Conservation (phyloP, 176 grass and related monocot genomes). For the Eragrostis curvula region DNA sequence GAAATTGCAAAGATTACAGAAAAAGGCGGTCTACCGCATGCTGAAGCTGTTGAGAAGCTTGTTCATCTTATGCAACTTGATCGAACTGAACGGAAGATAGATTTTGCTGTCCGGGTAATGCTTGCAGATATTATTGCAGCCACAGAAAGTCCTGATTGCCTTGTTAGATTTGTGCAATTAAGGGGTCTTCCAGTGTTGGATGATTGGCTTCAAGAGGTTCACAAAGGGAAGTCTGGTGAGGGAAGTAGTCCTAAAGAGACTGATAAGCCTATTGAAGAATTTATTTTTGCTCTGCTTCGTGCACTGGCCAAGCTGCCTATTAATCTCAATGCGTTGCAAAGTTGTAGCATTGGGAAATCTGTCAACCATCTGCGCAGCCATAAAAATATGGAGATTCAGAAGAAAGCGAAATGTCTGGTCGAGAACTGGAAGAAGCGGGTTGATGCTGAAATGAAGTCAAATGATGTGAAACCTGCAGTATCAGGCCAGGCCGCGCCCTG, state of each 20-base stretch:
- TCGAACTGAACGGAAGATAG: slow-evolving; percentile 69
- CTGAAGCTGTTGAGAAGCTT: slow-evolving; percentile 74
- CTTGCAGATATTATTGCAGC: slow-evolving; percentile 77
- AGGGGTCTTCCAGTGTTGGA: slow-evolving; percentile 66
- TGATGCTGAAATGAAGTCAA: slow-evolving; percentile 94
- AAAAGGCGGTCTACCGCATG: slow-evolving; percentile 58
- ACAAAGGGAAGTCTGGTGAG: slow-evolving; percentile 70
- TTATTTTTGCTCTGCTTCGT: slow-evolving; percentile 75
- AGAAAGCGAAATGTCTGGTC: slow-evolving; percentile 85
- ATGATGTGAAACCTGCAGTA: slow-evolving; percentile 64
- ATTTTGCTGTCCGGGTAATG: slow-evolving; percentile 53
- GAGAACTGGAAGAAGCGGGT: slow-evolving; percentile 97
- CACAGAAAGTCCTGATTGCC: slow-evolving; percentile 66
- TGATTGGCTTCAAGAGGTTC: slow-evolving; percentile 76
- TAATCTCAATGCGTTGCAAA: slow-evolving; percentile 81
- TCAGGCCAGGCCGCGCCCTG: slow-evolving; percentile 72
- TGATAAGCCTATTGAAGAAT: slow-evolving; percentile 67
- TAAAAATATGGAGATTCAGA: slow-evolving; percentile 91
- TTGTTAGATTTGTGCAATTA: slow-evolving; percentile 69
- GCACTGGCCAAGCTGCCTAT: slow-evolving; percentile 92
- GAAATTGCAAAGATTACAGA: slow-evolving; percentile 65
- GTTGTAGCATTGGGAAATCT: slow-evolving; percentile 93
- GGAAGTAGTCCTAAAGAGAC: slow-evolving; percentile 70
- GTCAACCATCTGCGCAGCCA: slow-evolving; percentile 88
- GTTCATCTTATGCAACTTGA: slow-evolving; percentile 73